These are phyloP conservation scores for Cucumis melo DNA, from an alignment of 306 rosid genomes.

Conservation along the genomic window DNA sequence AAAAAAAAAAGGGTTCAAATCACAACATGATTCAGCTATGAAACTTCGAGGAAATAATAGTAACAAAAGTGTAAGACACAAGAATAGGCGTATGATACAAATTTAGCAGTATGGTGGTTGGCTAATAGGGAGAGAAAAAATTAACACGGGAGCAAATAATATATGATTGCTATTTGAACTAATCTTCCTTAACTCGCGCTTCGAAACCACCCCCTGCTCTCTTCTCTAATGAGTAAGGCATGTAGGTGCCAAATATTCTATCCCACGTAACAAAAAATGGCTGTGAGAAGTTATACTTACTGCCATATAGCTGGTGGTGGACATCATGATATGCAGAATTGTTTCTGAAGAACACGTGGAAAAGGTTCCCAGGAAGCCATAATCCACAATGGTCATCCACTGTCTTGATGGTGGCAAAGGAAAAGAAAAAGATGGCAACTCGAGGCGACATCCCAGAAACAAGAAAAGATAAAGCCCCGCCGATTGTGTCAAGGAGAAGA, in stretches of 20 bases:
- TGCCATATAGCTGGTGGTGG: constrained; percentile 93
- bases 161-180: constrained; percentile 10
- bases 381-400: constrained; percentile 94
- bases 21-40: constrained; percentile 14
- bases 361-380: constrained; percentile 81
- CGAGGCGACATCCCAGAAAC: constrained; percentile 85
- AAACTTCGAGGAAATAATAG: constrained; percentile 15
- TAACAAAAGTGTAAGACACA: constrained; percentile 29
- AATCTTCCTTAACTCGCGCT: constrained; percentile 52
- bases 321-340: constrained; percentile 88
- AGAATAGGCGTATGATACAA: constrained; percentile 46
- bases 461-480: constrained; percentile 87
- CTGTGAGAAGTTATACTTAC: constrained; percentile 86
- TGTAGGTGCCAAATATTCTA: constrained; percentile 64
- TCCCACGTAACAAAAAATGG: constrained; percentile 95
- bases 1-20: background rate
- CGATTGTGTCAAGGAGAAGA: constrained; percentile 82
- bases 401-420: constrained; percentile 86
- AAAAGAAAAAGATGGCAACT: constrained; percentile 85
- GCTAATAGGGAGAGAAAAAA: constrained; percentile 13
- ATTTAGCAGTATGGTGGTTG: constrained; percentile 33
- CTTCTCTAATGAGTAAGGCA: constrained; percentile 82
- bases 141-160: constrained; percentile 33
- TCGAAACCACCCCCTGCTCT: constrained; percentile 74
- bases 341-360: constrained; percentile 63